Evolutionary conservation across 2,329 filamentous ascomycete species (phyloP), one percentile per base, ranked within the genome.

Genomic region (Fusarium sp.): DNA sequence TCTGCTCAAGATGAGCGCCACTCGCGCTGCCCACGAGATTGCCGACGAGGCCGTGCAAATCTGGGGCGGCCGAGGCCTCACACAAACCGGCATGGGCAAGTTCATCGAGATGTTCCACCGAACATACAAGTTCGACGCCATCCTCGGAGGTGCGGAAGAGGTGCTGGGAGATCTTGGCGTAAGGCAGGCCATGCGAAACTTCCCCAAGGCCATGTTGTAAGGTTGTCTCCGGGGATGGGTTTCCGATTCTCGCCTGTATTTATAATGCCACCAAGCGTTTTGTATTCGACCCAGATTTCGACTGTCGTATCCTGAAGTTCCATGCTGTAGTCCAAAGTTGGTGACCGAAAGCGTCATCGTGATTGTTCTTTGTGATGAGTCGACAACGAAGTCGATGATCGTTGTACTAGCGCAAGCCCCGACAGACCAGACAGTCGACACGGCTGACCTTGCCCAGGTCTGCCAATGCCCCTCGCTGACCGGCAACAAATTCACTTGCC

Each of bases 41-140:
- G 94, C 95, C 70, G 94, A 97, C 81, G 92, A 95, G 79, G 90
- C 94, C 3, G 92, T 94, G 6, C 95, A 97, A 80, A 95, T 97
- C 79, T 97, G 95, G 83, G 95, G 95, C 56, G 95, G 95, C 8
- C 88, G 94, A 64, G 94, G 91, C 5, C 83, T 97, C 10, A 97
- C 95, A 1, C 92, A 95, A 84, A 89, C 89, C 0, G 94, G 94
- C 18, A 97, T 97, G 94, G 95, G 94, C 57, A 89, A 89, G 61
- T 88, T 94, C 35, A 91, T 97, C 70, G 94, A 97, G 85, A 93
- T 94, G 88, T 97, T 97, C 85, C 90, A 96, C 82, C 88, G 94
- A 56, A 94, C 92, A 2, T 94, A 95, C 84, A 97, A 97, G 85
- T 97, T 94, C 66, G 92, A 94, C 81, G 88, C 92, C 25, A 93